Base-by-base conservation (phyloP, 768 basidiomycete genomes). In the Pulveroboletus sp. region DNA sequence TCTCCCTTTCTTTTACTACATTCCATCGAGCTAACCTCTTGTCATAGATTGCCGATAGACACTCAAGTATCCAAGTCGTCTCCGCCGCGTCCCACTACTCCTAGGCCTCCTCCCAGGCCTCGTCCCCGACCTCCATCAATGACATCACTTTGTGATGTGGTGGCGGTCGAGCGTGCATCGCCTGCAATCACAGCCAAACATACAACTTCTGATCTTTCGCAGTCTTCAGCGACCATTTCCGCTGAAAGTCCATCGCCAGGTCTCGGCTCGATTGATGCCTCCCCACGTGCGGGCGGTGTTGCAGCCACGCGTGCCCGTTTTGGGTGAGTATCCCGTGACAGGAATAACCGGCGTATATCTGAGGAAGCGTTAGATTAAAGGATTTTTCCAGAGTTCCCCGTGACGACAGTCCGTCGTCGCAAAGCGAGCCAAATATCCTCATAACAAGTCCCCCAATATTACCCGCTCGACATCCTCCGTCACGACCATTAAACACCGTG, bases 271-370 rank as follows among this genome's bases (percentile, higher is more conserved):
- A 6, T 45, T 11, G 52, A 53, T 35, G 22, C 34, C 20, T 51
- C 59, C 4, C 48, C 56, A 24, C 47, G 53, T 11, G 12, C 32
- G 37, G 43, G 62, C 16, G 67, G 64, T 17, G 71, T 78, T 6
- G 63, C 76, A 17, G 67, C 75, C 2, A 61, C 75, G 30, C 71
- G 73, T 31, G 70, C 53, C 51, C 70, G 71, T 30, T 63, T 62
- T 22, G 19, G 51, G 64, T 67, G 41, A 49, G 61, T 57, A 9
- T 49, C 14, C 4, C 35, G 5, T 9, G 13, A 24, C 13, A n/a
- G n/a, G n/a, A n/a, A n/a, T n/a, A n/a, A n/a, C n/a, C n/a, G n/a
- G n/a, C n/a, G n/a, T n/a, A n/a, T n/a, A n/a, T n/a, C n/a, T n/a
- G n/a, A n/a, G n/a, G n/a, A n/a, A n/a, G n/a, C n/a, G n/a, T n/a